Base-by-base conservation (phyloP, 345 rosid genomes). In the Syzygium jambos region DNA sequence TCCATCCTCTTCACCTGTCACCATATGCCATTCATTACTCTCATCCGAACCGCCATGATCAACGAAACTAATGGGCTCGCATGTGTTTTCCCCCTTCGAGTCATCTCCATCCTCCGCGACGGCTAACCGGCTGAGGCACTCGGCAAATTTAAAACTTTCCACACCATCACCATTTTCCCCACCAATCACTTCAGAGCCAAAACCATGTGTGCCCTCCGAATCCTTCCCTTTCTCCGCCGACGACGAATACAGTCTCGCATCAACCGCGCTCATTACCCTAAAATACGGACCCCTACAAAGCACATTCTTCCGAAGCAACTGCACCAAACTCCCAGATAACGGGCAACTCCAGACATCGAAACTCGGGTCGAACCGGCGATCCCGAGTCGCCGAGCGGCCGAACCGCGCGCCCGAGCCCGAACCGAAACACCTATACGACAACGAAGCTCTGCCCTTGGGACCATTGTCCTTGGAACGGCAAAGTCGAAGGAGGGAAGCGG, bases 11-110 rank as follows among this genome's bases (percentile, higher is more conserved):
- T 90, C 91, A 87, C 77, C 34, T 82, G 57, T 77, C 0, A 34
- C 63, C 17, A 88, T 82, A 87, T 65, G 88, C 51, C 78, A 86
- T 56, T 86, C 49, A 63, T 41, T 51, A 34, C 52, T 43, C 68
- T 84, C 92, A 52, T 68, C n/a, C 54, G 25, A 85, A 89, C 73
- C 88, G 57, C 43, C 85, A 86, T 51, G 21, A 1, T 55, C 87
- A 61, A 34, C 87, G 16, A 52, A 52, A 19, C 38, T 5, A n/a
- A 52, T 21, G 0, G 0, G 5, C 46, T 34, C 7, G 9, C 16
- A 0, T 0, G 46, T 41, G 41, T 38, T 55, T 54, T 84, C 57
- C 85, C 57, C 85, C 38, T 84, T 22, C 85, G 52, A 0, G 53
- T 23, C 25, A 84, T 52, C 61, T 52, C n/a, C 46, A 84, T 55